A percentile compares a stretch with the other conserved stretches of the same genome.
phyloP scores from a whole-genome alignment of 306 rosid genomes.

The Cicer cuneatum region DNA sequence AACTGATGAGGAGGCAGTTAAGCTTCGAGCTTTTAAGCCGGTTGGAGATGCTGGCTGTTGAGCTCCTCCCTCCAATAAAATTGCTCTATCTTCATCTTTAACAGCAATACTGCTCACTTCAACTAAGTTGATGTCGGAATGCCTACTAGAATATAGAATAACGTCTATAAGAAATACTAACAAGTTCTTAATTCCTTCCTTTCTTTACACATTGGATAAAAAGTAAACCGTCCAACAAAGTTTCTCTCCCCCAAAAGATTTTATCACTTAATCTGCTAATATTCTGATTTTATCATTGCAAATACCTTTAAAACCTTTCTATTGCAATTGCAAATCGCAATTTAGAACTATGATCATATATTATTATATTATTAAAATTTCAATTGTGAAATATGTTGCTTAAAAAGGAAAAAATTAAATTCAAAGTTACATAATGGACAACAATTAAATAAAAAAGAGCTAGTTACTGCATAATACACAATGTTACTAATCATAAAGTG shows the following conservation, averaged over 20 bases:
- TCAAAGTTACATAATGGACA: background rate
- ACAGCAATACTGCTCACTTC: constrained; percentile 58
- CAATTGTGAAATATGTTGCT: background rate
- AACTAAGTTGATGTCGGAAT: constrained; percentile 70
- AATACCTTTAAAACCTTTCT: background rate
- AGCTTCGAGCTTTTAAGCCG: constrained; percentile 53
- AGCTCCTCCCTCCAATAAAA: constrained; percentile 76
- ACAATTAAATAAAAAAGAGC: constrained; percentile 14
- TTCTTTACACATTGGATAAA: constrained; percentile 3
- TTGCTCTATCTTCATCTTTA: constrained; percentile 77
- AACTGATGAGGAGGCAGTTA: constrained; percentile 56
- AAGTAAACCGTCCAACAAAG: constrained; percentile 4
- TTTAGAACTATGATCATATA: background rate
- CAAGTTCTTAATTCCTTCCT: constrained; percentile 19
- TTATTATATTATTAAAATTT: background rate
- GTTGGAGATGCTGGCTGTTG: constrained; percentile 61
- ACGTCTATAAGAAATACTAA: constrained; percentile 37
- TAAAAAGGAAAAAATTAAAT: background rate
- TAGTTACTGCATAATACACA: constrained; percentile 2
- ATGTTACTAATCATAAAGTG: background rate
- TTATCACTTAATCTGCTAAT: constrained; percentile 11
- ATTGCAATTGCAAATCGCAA: background rate
- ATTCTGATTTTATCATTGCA: background rate
- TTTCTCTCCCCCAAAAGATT: constrained; percentile 18
- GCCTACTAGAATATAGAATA: constrained; percentile 58